These are phyloP conservation scores for Yarrowia yakushimensis DNA, from an alignment of 805 yeast genomes.

Conservation along the genomic window DNA sequence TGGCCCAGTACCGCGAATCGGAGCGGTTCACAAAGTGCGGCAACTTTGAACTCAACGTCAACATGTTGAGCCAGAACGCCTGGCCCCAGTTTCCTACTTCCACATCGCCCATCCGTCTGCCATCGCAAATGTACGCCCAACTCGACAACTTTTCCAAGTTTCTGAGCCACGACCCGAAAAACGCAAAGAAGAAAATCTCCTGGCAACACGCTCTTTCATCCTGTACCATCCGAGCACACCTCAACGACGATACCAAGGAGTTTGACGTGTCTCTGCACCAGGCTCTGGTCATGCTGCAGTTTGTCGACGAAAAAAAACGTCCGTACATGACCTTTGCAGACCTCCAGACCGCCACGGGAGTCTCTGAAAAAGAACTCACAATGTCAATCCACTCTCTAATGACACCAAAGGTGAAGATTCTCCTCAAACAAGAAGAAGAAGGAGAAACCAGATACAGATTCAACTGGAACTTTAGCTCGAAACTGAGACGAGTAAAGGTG, in stretches of 20 bases:
- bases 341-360: not conserved
- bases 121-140: slow-evolving; percentile 31
- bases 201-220: slow-evolving; percentile 37
- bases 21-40: not conserved
- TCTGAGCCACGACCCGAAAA: slow-evolving; percentile 21
- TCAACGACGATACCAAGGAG: slow-evolving; percentile 36
- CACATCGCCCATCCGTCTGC: slow-evolving; percentile 29
- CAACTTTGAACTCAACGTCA: slow-evolving; percentile 27
- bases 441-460: slow-evolving; percentile 31
- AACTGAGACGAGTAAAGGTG: slow-evolving; percentile 32
- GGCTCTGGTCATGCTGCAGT: slow-evolving; percentile 34
- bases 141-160: slow-evolving; percentile 32
- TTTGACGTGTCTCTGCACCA: slow-evolving; percentile 34
- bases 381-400: not conserved
- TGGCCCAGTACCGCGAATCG: slow-evolving; percentile 47
- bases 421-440: not conserved
- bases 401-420: not conserved
- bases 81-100: slow-evolving; percentile 38
- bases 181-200: slow-evolving; percentile 27
- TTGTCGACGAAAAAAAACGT: slow-evolving; percentile 28
- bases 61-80: slow-evolving; percentile 35
- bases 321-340: slow-evolving; percentile 26
- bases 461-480: slow-evolving; percentile 32
- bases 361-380: not conserved
- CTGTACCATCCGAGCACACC: slow-evolving; percentile 35